Percentiles rank a stretch among this genome's conserved stretches.
Evolutionary conservation across 768 basidiomycete genomes (phyloP).

Genomic region (Leccinellum rugosiceps): DNA sequence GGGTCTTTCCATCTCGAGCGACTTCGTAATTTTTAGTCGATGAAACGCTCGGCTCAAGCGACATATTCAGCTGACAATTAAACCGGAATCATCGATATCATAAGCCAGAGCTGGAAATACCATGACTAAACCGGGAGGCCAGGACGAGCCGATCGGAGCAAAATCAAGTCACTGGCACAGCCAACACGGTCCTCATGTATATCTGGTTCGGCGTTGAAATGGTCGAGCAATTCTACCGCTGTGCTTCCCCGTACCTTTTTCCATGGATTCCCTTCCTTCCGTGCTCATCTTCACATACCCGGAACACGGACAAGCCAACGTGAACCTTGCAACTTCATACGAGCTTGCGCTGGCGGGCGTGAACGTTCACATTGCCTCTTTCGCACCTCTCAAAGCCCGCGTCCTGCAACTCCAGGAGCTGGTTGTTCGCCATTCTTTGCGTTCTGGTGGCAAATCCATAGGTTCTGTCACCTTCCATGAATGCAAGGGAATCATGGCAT

Average conservation of each 20-base stretch:
- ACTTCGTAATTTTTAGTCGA: background rate
- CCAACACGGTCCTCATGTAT: too few species aligned
- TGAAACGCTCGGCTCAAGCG: too few species aligned
- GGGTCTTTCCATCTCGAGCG: background rate
- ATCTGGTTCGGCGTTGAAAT: background rate
- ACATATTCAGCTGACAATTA: too few species aligned
- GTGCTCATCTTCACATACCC: slow-evolving; percentile 12
- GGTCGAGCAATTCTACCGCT: background rate
- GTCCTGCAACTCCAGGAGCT: slow-evolving; percentile 8
- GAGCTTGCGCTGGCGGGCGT: slow-evolving; percentile 14
- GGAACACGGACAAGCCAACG: slow-evolving; percentile 6
- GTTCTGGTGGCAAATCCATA: background rate
- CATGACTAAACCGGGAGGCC: too few species aligned
- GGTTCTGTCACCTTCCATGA: slow-evolving; percentile 10
- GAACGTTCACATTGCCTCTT: slow-evolving; percentile 10
- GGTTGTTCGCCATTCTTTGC: background rate
- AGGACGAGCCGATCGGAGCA: too few species aligned
- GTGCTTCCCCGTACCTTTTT: background rate
- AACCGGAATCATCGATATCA: too few species aligned
- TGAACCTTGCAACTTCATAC: slow-evolving; percentile 7
- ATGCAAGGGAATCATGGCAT: background rate
- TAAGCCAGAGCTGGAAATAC: too few species aligned
- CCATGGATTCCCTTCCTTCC: background rate
- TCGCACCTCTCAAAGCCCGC: slow-evolving; percentile 5
- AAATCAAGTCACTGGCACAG: too few species aligned